Base-by-base conservation (phyloP, 805 yeast species). In the Candida anglica region DNA sequence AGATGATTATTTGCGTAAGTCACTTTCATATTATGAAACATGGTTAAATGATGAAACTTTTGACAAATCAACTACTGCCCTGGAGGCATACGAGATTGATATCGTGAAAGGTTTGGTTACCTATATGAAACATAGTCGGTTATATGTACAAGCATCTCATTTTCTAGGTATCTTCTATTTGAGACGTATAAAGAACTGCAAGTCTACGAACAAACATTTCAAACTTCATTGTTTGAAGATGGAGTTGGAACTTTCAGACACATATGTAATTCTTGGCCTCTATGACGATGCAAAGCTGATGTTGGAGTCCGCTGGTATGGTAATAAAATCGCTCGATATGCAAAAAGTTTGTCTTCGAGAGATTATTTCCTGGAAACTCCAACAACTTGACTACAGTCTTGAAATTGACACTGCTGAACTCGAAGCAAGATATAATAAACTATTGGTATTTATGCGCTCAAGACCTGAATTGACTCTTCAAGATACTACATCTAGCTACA, bases 401-500 rank as follows among this genome's bases (percentile, higher is more conserved):
- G 11, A 21, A 9, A 9, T 21, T 9, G 23, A 11, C 9, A 9
- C 23, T 11, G 11, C 10, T 21, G 23, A 21, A 9, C 11, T 9
- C 23, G 23, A 21, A 11, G 9, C 23, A 9, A 21, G 11, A 11
- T 21, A 21, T 11, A 21, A 21, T 21, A 11, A 9, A 21, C 23
- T 21, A 9, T 11, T 21, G 9, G 11, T 9, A 9, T 21, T 21
- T 21, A 9, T 21, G 23, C 10, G 9, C 23, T 21, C 23, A 11
- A 21, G 11, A 11, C 23, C 23, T 21, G 10, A 21, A 21, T 21
- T 21, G 9, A 9, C 11, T 9, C 23, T 21, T 11, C 23, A 21
- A 11, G 23, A 11, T 11, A 9, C 9, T 9, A 9, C 9, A 9
- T 21, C 11, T 9, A 11, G 11, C 11, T 17, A 56, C 25, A 35